phyloP scores from a whole-genome alignment of 176 grass and related monocot species.

The Rhynchospora breviuscula region DNA sequence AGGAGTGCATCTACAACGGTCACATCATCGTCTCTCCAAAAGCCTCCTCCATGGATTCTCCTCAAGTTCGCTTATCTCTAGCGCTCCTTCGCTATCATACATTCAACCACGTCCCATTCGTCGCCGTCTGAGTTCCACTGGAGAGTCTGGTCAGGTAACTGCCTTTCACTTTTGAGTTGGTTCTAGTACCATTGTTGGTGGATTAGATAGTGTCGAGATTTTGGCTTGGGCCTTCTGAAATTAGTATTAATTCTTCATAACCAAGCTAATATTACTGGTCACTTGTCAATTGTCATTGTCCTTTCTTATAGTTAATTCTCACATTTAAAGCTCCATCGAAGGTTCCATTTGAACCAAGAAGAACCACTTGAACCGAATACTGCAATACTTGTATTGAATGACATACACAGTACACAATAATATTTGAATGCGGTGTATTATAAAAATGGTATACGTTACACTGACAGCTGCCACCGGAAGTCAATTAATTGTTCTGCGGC shows the following conservation, averaged over 20 bases:
- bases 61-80: background rate
- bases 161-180: background rate
- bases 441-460: too few species aligned
- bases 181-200: background rate
- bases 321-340: background rate
- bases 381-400: background rate
- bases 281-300: background rate
- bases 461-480: too few species aligned
- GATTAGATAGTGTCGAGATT: background rate
- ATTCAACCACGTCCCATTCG: slow-evolving; percentile 18
- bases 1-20: background rate
- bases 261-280: background rate
- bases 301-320: background rate
- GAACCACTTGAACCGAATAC: background rate
- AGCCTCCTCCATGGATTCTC: slow-evolving; percentile 5
- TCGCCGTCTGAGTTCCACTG: slow-evolving; percentile 17
- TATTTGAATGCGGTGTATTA: background rate
- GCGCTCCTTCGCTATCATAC: slow-evolving; percentile 18
- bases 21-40: background rate
- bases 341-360: background rate
- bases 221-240: background rate
- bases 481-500: too few species aligned
- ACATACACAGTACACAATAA: background rate
- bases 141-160: slow-evolving; percentile 22
- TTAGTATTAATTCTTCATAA: background rate